Base-by-base conservation (phyloP, 2,329 filamentous ascomycete species). In the Xylariomycetidae sp. region DNA sequence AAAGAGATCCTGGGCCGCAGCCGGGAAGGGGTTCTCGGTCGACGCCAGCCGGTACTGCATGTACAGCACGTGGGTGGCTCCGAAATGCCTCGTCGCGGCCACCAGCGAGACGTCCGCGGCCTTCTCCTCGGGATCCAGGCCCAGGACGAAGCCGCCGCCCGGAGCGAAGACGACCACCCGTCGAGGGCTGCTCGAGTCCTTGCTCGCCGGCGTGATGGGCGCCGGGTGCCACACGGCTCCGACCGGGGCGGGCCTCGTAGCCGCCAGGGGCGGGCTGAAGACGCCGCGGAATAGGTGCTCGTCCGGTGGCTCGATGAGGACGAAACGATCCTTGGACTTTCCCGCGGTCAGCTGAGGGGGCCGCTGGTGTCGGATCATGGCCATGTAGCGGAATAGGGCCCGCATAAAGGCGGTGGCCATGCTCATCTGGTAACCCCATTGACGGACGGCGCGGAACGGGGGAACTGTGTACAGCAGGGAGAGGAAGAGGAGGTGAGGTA, bases 31-130 rank as follows among this genome's bases (percentile, higher is more conserved):
- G 12, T n/a, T 34, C 10, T 28, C 16, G n/a, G 31, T 11, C 9
- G 16, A 5, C n/a, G 31, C 31, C 8, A 34, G 16, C 15, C 31
- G 31, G 15, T 34, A 34, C 25, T 34, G 31, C 3, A 28, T 14
- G 14, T 28, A 34, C 5, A 34, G 16, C 4, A 26, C 22, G 14
- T 22, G 25, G 17, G 31, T 34, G 14, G 31, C 25, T 18, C 16
- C 25, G 25, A 34, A 27, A 16, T 19, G 6, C 8, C 11, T 9
- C 8, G 8, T n/a, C 5, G 25, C 14, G 9, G 17, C 5, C 16
- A 34, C 10, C 5, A 14, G 16, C 16, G 31, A 16, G 5, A 23
- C 17, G 14, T 5, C 19, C 4, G 4, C 4, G 11, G 4, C 31
- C n/a, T 4, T 20, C 4, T 15, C 10, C 6, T 34, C 16, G 20